Conservation (phyloP, 2,329 filamentous ascomycete genomes). For the Xylariales sp. region DNA sequence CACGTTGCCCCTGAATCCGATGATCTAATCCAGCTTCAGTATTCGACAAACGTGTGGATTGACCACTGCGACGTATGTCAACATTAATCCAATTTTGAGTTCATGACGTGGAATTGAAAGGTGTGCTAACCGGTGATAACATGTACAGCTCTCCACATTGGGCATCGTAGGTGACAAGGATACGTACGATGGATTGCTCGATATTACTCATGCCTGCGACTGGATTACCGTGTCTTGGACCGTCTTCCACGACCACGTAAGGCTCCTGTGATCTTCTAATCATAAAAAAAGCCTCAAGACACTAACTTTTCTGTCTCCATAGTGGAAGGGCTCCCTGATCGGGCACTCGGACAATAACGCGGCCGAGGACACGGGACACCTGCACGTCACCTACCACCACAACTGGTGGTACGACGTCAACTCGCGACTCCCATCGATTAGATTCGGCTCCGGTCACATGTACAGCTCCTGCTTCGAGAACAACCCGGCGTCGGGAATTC, state of each 20-base stretch:
- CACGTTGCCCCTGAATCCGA: conserved; percentile 41
- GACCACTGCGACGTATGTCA: conserved; percentile 41
- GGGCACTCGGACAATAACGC: conserved; percentile 53
- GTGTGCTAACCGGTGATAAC: no score
- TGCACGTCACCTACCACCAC: conserved; percentile 61
- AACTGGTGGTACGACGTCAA: conserved; percentile 68
- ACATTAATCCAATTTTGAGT: no score
- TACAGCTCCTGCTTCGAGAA: conserved; percentile 37
- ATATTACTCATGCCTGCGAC: conserved; percentile 39
- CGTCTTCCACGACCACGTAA: conserved; percentile 36
- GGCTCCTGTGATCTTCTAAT: background rate
- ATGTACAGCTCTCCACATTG: conserved; percentile 20
- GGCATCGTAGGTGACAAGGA: conserved; percentile 34
- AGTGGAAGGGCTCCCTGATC: conserved; percentile 27
- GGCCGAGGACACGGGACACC: conserved; percentile 61
- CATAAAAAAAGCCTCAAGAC: no score
- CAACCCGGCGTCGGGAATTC: conserved; percentile 38
- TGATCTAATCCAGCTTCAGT: conserved; percentile 47
- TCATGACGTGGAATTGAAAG: no score
- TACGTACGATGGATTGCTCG: conserved; percentile 37
- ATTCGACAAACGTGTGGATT: conserved; percentile 42
- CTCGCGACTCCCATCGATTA: conserved; percentile 48
- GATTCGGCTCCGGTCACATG: conserved; percentile 52
- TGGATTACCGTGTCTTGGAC: conserved; percentile 37
- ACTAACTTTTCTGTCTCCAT: background rate